These are phyloP conservation scores for Aschersonia sp. DNA, from an alignment of 2,329 filamentous ascomycete species.

Conservation along the genomic window DNA sequence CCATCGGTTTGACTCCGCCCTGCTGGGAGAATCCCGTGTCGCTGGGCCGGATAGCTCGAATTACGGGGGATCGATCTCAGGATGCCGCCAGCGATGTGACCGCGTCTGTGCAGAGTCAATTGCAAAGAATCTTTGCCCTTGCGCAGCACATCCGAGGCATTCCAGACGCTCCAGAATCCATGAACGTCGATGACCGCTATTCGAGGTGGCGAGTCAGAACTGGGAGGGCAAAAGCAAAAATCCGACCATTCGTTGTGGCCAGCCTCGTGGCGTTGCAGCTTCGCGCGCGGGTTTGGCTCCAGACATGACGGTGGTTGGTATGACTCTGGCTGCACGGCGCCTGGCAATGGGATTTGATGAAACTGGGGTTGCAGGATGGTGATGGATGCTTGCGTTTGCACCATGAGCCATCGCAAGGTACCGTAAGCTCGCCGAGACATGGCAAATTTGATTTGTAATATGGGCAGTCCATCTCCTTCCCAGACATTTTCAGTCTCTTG, in stretches of 20 bases:
- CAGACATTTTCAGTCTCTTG: constrained; percentile 36
- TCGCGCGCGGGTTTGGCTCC: constrained; percentile 37
- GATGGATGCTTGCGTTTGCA: constrained; percentile 37
- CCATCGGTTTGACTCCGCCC: constrained; percentile 12
- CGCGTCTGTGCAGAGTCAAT: constrained; percentile 20
- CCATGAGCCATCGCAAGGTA: constrained; percentile 33
- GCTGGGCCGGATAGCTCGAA: constrained; percentile 15
- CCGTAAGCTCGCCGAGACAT: constrained; percentile 20
- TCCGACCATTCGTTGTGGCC: constrained; percentile 44
- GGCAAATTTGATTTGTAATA: constrained; percentile 35
- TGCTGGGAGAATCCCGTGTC: constrained; percentile 29
- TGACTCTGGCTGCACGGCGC: constrained; percentile 4
- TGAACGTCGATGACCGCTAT: constrained; percentile 50
- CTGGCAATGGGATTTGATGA: constrained; percentile 19
- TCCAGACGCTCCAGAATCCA: constrained; percentile 56
- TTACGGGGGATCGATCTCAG: constrained; percentile 16
- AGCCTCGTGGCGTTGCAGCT: constrained; percentile 34
- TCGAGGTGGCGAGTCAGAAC: constrained; percentile 35
- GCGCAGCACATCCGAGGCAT: constrained; percentile 28
- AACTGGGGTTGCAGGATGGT: constrained; percentile 37
- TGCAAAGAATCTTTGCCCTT: constrained; percentile 18
- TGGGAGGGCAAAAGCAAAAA: constrained; percentile 45
- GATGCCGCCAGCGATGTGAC: constrained; percentile 27
- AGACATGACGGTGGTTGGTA: constrained; percentile 32
- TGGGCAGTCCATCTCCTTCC: constrained; percentile 34